These are phyloP conservation scores for Tolypocladium album DNA, from an alignment of 2,329 filamentous ascomycete species.

Conservation along the genomic window DNA sequence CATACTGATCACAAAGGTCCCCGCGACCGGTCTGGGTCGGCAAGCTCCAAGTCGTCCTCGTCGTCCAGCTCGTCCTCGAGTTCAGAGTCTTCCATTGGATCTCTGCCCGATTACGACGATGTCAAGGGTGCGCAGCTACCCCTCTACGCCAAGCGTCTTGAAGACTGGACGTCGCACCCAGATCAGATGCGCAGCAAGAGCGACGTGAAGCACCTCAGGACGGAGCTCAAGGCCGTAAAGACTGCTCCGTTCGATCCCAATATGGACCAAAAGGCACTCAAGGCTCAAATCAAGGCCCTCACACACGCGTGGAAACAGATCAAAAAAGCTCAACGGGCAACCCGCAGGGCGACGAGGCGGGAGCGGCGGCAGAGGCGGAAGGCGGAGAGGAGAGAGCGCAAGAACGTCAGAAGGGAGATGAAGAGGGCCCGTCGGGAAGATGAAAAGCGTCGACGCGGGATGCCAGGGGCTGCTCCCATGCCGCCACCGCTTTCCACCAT, in stretches of 20 bases:
- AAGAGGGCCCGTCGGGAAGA: conserved; percentile 18
- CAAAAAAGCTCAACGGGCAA: conserved; percentile 17
- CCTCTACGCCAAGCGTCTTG: conserved; percentile 30
- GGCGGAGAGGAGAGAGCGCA: conserved; percentile 21
- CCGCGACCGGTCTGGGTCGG: conserved; percentile 12
- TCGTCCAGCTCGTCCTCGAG: conserved; percentile 23
- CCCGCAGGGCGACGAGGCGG: conserved; percentile 19
- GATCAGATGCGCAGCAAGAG: conserved; percentile 36
- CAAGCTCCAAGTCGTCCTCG: conserved; percentile 21
- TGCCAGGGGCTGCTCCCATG: background rate
- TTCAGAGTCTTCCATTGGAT: conserved; percentile 34
- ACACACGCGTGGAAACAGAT: conserved; percentile 29
- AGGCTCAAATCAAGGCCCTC: conserved; percentile 32
- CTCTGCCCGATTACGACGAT: conserved; percentile 42
- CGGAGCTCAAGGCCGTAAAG: conserved; percentile 31
- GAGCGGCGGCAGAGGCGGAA: conserved; percentile 16
- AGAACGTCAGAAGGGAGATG: conserved; percentile 17
- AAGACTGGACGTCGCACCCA: conserved; percentile 37
- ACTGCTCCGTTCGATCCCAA: conserved; percentile 1
- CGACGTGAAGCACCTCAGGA: conserved; percentile 28
- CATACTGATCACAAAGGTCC: conserved; percentile 6
- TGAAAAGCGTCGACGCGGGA: conserved; percentile 10
- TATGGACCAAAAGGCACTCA: conserved; percentile 22
- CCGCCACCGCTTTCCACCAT: conserved; percentile 1
- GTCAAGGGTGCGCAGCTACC: conserved; percentile 38